A percentile compares a stretch with the other conserved stretches of the same genome.
Conservation (phyloP, 345 rosid genomes). For the Firmiana major region DNA sequence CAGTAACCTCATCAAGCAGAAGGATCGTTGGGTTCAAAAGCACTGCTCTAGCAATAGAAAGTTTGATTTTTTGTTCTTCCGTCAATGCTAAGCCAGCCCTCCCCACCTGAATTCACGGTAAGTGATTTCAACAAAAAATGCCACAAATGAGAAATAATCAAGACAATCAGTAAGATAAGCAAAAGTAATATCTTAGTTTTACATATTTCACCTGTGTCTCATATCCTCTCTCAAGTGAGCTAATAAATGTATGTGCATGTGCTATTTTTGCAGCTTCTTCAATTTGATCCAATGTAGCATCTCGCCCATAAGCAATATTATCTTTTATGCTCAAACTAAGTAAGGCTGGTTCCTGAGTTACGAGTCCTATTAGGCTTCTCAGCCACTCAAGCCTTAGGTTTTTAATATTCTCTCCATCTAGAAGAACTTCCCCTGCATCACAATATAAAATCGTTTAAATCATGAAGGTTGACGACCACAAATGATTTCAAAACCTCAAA, state of each 20-base stretch:
- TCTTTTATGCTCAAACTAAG: conserved; percentile 81
- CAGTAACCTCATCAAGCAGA: conserved; percentile 95
- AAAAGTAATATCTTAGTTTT: not conserved
- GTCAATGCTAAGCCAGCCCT: conserved; percentile 81
- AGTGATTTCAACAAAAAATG: conserved; percentile 11
- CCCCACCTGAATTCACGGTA: conserved; percentile 58
- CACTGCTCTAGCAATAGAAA: conserved; percentile 96
- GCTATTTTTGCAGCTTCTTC: conserved; percentile 95
- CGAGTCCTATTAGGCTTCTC: conserved; percentile 90
- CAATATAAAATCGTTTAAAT: conserved; percentile 16
- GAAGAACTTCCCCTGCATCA: conserved; percentile 91
- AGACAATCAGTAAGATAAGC: not conserved
- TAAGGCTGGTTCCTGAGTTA: conserved; percentile 95
- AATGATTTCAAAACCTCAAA: conserved; percentile 4
- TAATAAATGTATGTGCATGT: conserved; percentile 88
- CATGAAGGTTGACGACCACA: not conserved
- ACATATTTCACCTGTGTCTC: conserved; percentile 68
- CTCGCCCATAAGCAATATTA: conserved; percentile 84
- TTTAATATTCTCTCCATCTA: conserved; percentile 92
- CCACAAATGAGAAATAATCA: not conserved
- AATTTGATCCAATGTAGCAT: conserved; percentile 77
- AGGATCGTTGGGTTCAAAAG: conserved; percentile 84
- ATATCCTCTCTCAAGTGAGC: conserved; percentile 80
- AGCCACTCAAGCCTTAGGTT: conserved; percentile 85
- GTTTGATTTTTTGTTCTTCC: conserved; percentile 89